Percentiles rank a stretch among this genome's conserved stretches.
Evolutionary conservation across 192 early-diverging fungal genomes (phyloP).

Genomic region (Funneliformis mosseae): DNA sequence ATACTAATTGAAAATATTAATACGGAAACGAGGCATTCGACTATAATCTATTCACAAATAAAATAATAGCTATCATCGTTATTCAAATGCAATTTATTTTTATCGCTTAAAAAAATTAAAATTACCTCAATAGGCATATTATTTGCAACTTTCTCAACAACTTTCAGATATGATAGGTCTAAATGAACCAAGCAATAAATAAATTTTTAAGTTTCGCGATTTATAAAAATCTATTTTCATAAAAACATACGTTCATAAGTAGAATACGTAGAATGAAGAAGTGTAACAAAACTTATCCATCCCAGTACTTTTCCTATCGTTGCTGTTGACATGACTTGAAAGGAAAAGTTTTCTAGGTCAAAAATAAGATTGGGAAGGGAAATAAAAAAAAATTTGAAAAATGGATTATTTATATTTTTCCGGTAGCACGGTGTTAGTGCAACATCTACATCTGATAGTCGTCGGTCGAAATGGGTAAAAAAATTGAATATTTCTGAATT

Average conservation of each 20-base stretch:
- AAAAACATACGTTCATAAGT: slow-evolving; percentile 50
- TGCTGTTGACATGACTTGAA: not conserved
- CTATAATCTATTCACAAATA: slow-evolving; percentile 42
- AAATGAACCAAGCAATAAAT: not conserved
- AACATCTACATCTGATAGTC: no score
- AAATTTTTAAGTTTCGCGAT: not conserved
- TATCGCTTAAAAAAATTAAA: not conserved
- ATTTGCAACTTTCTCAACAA: slow-evolving; percentile 39
- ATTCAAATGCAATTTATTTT: not conserved
- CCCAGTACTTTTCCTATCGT: slow-evolving; percentile 30
- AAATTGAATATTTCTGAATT: not conserved
- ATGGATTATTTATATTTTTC: no score
- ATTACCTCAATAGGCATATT: slow-evolving; percentile 48
- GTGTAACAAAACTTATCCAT: slow-evolving; percentile 38
- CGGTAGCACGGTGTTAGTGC: no score
- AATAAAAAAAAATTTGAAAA: no score
- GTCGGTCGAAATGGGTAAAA: not conserved
- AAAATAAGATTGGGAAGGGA: no score
- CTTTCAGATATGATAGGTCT: slow-evolving; percentile 54
- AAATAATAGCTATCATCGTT: not conserved
- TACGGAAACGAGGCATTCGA: slow-evolving; percentile 53
- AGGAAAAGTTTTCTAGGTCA: not conserved
- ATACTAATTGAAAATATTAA: slow-evolving; percentile 52
- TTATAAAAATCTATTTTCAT: not conserved
- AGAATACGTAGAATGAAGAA: slow-evolving; percentile 50